Evolutionary conservation across 768 basidiomycete species (phyloP), one percentile per base, ranked within the genome.

Genomic region (Mycena chlorophos): DNA sequence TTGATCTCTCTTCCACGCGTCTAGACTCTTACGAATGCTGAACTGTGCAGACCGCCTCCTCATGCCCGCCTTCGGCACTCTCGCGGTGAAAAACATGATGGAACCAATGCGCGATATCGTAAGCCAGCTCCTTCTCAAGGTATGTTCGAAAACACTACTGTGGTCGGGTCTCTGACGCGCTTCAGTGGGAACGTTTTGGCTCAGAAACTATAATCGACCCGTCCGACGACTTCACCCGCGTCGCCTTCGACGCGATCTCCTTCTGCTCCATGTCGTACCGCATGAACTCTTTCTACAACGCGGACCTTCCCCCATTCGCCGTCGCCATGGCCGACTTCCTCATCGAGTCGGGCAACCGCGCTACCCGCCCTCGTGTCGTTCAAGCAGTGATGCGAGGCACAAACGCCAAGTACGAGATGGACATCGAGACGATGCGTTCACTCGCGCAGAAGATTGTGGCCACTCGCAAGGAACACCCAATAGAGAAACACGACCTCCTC

Each of bases 171-270:
- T 31, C 20, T 16, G 19, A 22, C 20, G 31, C 27, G 37, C 49
- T 48, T 45, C 2, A 5, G 28, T 51, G 42, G 5, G 14, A 10
- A 13, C 31, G 78, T 29, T 80, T 79, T 54, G 79, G 78, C 6
- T 72, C 76, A 2, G 66, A 70, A 6, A 62, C 69, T 43, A 55
- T 66, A 26, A 75, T 81, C 49, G 75, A 78, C 45, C 73, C 77
- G 4, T 66, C 75, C 1, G 74, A 76, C 39, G 78, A 81, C 62
- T 79, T 76, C 55, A 81, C 79, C 31, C 71, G 76, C 16, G 69
- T 80, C 20, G 74, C 79, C 1, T 68, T 81, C 34, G 79, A 81
- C 55, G 75, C 79, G 2, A 71, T 80, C 51, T 72, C 76, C 1
- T 68, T 74, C 19, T 79, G 76, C 57, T 69, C 77, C 28, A 78